A percentile compares a stretch with the other conserved stretches of the same genome.
Evolutionary conservation across 495 filamentous ascomycete species (phyloP).

Genomic region (Trichoderma asperelloides): DNA sequence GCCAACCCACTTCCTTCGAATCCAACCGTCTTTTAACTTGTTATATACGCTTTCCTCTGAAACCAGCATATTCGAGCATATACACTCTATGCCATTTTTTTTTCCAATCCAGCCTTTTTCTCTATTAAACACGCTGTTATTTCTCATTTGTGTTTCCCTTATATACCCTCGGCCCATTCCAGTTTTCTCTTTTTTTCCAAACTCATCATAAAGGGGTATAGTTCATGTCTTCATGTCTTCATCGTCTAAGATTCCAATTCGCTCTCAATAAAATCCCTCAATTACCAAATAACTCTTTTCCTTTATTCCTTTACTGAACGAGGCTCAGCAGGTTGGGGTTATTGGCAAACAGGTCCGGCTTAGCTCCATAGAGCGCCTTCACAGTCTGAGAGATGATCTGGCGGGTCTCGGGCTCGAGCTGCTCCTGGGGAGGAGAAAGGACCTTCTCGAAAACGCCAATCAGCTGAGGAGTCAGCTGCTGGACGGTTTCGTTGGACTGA

Average conservation of each 20-base stretch:
- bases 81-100: neutral
- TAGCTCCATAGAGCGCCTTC: constrained; percentile 20
- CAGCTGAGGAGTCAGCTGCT: constrained; percentile 65
- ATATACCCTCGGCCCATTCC: neutral
- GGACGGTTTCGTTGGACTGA: constrained; percentile 59
- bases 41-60: too few relatives aligned
- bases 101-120: neutral
- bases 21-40: neutral
- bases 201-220: constrained; percentile 7
- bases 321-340: constrained; percentile 23
- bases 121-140: neutral
- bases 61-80: neutral
- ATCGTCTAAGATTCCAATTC: neutral
- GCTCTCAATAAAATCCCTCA: neutral
- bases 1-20: neutral
- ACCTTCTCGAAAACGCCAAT: constrained; percentile 76
- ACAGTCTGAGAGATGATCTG: constrained; percentile 23
- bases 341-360: constrained; percentile 23
- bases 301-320: constrained; percentile 14
- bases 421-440: constrained; percentile 67
- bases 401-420: constrained; percentile 75
- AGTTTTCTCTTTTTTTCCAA: neutral
- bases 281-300: neutral
- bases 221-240: constrained; percentile 6
- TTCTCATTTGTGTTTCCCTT: neutral